A percentile compares a stretch with the other conserved stretches of the same genome.
Conservation (phyloP, 2,329 filamentous ascomycete genomes). For the Venturia aucupariae region DNA sequence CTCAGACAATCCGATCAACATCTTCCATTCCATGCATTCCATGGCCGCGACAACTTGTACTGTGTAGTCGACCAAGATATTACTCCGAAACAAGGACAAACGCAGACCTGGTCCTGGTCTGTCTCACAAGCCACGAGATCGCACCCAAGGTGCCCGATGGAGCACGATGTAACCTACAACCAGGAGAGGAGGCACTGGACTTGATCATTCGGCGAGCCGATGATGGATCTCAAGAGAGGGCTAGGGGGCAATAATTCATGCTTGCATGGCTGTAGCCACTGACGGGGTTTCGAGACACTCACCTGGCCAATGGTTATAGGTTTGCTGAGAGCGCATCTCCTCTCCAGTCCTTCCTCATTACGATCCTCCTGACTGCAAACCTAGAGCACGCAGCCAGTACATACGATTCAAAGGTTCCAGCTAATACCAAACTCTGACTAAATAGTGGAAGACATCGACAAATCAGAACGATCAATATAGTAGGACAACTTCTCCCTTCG, state of each 20-base stretch:
- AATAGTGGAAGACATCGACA: neutral
- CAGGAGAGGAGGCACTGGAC: conserved; percentile 1
- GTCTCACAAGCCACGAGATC: conserved; percentile 6
- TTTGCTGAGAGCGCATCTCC: neutral
- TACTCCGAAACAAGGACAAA: neutral
- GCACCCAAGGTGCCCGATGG: neutral
- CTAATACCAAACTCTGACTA: neutral
- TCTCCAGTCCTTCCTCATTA: neutral
- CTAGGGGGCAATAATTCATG: neutral
- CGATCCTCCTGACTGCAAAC: neutral
- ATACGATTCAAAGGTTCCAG: neutral
- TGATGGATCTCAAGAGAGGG: neutral
- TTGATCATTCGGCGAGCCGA: neutral
- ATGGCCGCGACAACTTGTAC: neutral
- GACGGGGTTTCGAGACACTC: neutral
- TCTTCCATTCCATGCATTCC: neutral
- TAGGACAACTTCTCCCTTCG: neutral
- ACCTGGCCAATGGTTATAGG: neutral
- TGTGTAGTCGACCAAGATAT: neutral
- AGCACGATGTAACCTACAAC: conserved; percentile 5
- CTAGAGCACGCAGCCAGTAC: neutral
- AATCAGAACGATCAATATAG: neutral
- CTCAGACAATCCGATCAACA: neutral
- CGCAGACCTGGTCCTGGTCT: neutral
- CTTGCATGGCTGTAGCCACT: neutral